These are phyloP conservation scores for Mitragyna speciosa DNA, from an alignment of 257 asterid species.

Conservation along the genomic window DNA sequence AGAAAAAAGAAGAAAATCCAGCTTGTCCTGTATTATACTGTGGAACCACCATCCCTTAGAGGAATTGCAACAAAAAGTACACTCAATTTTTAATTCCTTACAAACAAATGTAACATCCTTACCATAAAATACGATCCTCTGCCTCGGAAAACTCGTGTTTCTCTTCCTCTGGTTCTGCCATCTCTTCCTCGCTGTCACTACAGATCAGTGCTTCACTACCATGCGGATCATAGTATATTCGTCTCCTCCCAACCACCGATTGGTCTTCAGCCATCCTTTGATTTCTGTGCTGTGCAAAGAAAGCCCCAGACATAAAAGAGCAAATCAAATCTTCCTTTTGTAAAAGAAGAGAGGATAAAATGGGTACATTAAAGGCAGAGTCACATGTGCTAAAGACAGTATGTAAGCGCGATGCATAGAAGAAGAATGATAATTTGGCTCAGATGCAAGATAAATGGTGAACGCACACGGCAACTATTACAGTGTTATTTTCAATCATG, in stretches of 20 bases:
- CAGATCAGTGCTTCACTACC: slow-evolving; percentile 92
- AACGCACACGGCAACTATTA: not conserved
- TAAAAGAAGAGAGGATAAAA: slow-evolving; percentile 19
- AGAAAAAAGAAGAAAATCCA: not conserved
- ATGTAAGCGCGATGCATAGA: not conserved
- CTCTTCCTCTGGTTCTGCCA: slow-evolving; percentile 51
- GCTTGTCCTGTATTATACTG: not conserved
- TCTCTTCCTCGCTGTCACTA: slow-evolving; percentile 97
- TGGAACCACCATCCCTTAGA: not conserved
- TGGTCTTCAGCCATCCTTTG: slow-evolving; percentile 98
- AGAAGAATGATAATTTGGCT: slow-evolving; percentile 8
- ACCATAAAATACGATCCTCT: slow-evolving; percentile 84
- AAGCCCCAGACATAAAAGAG: slow-evolving; percentile 41
- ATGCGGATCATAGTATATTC: slow-evolving; percentile 83
- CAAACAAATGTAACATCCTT: not conserved
- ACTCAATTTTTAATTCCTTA: not conserved
- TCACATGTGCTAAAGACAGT: not conserved
- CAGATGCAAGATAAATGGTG: slow-evolving; percentile 6
- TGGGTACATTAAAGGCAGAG: not conserved
- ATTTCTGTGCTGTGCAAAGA: slow-evolving; percentile 70
- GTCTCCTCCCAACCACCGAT: slow-evolving; percentile 84
- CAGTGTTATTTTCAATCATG: not conserved
- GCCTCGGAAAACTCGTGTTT: slow-evolving; percentile 77
- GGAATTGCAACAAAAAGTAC: not conserved
- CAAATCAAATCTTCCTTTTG: slow-evolving; percentile 19